Evolutionary conservation across 2,329 filamentous ascomycete species (phyloP), one percentile per base, ranked within the genome.

Genomic region (Didymellaceae sp.): DNA sequence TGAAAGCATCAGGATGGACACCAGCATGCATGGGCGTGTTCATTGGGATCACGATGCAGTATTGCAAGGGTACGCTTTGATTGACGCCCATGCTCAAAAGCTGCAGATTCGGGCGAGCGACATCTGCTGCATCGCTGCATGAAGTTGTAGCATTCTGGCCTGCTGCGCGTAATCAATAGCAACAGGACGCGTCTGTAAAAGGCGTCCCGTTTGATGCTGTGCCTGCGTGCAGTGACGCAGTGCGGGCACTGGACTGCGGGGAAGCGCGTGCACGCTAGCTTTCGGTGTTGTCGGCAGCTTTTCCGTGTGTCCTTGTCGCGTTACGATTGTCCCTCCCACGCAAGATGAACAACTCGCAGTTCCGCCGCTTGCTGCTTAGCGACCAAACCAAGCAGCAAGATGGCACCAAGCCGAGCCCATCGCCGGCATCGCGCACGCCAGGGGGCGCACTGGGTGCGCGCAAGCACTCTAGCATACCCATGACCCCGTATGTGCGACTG

Each of bases 341-440:
- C 31, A 46, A 35, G 49, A 97, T 99, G 94, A 96, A 97, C 73
- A 97, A 97, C 80, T 85, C 91, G 33, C 90, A 97, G 66, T 99
- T 99, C 67, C 88, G 94, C 45, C 88, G 88, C 58, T 82, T 97
- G 6, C 74, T 96, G 17, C 78, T 86, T 6, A 55, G 61, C 74
- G 76, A 83, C 58, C 81, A 77, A 3, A 17, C 38, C 24, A 69
- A 74, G 6, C 59, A 58, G 30, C 58, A 76, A 52, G 60, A 63
- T 57, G 74, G 68, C 56, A 52, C 44, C 35, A 53, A 49, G 25
- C 63, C 53, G 49, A 34, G 38, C 35, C 61, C 58, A 8, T 55
- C 70, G 2, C 51, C 67, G 0, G 67, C 59, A 16, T 54, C 66
- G 38, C 66, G 55, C 52, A 74, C 61, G 30, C 62, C 65, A 13